These are phyloP conservation scores for Phytopythium delawarense DNA, from an alignment of 352 stramenopile genomes.

Conservation along the genomic window DNA sequence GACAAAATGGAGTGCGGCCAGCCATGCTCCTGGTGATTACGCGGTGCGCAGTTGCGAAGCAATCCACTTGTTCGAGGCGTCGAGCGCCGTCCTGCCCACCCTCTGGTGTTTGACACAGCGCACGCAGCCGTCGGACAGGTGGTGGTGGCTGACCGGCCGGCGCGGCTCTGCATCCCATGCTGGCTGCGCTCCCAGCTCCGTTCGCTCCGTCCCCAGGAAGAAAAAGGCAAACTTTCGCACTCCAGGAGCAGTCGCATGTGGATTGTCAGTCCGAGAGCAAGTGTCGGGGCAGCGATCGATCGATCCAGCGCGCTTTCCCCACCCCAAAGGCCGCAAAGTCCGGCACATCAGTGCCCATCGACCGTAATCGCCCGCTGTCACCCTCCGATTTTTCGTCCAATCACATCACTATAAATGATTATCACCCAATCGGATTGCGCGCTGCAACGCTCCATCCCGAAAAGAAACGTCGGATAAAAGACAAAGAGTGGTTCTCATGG, in stretches of 20 bases:
- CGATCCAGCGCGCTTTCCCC: too few relatives aligned
- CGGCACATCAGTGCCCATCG: too few relatives aligned
- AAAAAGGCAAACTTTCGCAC: too few relatives aligned
- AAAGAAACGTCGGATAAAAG: not conserved
- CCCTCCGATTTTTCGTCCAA: not conserved
- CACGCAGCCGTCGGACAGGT: too few relatives aligned
- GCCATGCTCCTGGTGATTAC: not conserved
- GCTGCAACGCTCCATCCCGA: not conserved
- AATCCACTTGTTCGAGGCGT: not conserved
- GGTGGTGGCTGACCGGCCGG: not conserved
- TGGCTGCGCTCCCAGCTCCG: not conserved
- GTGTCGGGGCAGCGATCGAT: too few relatives aligned
- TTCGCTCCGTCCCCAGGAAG: not conserved
- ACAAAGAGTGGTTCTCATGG: too few relatives aligned
- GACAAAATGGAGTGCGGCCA: not conserved
- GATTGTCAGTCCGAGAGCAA: too few relatives aligned
- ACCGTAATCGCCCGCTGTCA: too few relatives aligned
- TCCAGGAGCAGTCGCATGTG: too few relatives aligned
- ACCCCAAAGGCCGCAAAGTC: too few relatives aligned
- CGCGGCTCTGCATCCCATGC: not conserved
- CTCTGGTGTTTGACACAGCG: not conserved
- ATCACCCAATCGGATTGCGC: not conserved
- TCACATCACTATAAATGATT: not conserved
- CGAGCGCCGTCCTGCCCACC: not conserved
- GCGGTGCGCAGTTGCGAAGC: not conserved